Evolutionary conservation across 345 rosid genomes (phyloP).

Genomic region (Ceriops zippeliana): DNA sequence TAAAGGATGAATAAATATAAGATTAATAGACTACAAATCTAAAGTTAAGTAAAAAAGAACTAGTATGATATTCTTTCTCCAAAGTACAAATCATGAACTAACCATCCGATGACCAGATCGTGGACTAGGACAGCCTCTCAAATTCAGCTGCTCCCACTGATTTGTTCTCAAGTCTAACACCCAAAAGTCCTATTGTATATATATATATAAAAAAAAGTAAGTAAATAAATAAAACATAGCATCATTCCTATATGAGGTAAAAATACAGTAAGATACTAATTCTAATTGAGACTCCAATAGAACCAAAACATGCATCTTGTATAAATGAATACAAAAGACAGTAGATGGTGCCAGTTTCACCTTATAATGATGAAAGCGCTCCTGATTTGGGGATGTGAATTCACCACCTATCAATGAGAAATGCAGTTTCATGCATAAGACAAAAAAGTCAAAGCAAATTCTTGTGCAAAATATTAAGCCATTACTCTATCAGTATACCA

Average conservation of each 20-base stretch:
- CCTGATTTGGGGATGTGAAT: constrained; percentile 95
- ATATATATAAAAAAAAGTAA: constrained; percentile 1
- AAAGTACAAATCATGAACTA: constrained; percentile 14
- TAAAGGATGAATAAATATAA: neutral
- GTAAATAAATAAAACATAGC: neutral
- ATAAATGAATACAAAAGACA: neutral
- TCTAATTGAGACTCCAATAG: neutral
- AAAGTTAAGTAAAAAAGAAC: neutral
- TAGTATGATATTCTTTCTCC: neutral
- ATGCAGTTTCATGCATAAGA: neutral
- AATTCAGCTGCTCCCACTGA: constrained; percentile 90
- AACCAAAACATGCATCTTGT: neutral
- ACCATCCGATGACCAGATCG: constrained; percentile 99
- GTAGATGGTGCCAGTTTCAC: constrained; percentile 27
- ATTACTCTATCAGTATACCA: constrained; percentile 39
- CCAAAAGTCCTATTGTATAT: constrained; percentile 70
- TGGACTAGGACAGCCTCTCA: constrained; percentile 87
- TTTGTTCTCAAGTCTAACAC: constrained; percentile 86
- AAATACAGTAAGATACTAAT: neutral
- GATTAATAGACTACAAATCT: neutral
- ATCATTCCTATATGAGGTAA: constrained; percentile 3
- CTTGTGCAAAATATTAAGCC: constrained; percentile 1
- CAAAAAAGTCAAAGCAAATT: neutral
- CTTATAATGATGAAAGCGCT: constrained; percentile 96
- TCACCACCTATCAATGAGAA: constrained; percentile 67